These are phyloP conservation scores for Stachybotrys echinatus DNA, from an alignment of 2,329 filamentous ascomycete genomes.

Conservation along the genomic window DNA sequence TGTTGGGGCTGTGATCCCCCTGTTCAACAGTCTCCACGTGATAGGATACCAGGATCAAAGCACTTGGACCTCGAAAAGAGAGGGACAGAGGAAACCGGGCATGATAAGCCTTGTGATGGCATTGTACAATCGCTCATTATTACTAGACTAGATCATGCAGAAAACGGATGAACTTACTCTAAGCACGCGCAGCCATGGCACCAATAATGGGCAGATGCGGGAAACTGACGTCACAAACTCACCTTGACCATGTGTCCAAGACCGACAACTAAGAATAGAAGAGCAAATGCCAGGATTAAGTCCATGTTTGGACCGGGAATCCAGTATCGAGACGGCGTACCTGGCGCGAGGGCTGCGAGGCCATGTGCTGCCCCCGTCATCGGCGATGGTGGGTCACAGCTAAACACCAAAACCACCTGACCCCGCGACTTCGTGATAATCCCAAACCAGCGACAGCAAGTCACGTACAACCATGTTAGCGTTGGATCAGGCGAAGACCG, in stretches of 20 bases:
- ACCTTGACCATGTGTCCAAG: slow-evolving; percentile 5
- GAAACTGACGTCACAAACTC: not conserved
- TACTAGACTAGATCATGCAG: not conserved
- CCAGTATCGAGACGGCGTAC: too few species aligned
- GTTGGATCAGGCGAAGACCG: slow-evolving; percentile 17
- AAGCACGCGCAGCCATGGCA: too few species aligned
- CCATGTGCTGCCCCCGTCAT: slow-evolving; percentile 10
- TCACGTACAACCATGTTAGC: slow-evolving; percentile 12
- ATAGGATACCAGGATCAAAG: not conserved
- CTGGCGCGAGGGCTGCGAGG: too few species aligned
- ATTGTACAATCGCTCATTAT: not conserved
- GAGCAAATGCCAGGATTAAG: too few species aligned
- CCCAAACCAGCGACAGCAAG: slow-evolving; percentile 7
- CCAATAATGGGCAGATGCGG: too few species aligned
- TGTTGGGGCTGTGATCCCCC: not conserved
- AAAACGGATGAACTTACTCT: not conserved
- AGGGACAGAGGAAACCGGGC: not conserved
- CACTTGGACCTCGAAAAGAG: not conserved
- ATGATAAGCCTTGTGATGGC: not conserved
- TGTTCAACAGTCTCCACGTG: not conserved
- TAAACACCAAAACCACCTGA: slow-evolving; percentile 19
- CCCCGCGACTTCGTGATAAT: slow-evolving; percentile 17
- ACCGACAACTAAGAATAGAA: slow-evolving; percentile 5
- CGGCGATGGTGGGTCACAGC: slow-evolving; percentile 9
- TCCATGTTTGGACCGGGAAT: too few species aligned